Evolutionary conservation across 768 basidiomycete species (phyloP), one percentile per base, ranked within the genome.

Genomic region (Mycena epipterygia): DNA sequence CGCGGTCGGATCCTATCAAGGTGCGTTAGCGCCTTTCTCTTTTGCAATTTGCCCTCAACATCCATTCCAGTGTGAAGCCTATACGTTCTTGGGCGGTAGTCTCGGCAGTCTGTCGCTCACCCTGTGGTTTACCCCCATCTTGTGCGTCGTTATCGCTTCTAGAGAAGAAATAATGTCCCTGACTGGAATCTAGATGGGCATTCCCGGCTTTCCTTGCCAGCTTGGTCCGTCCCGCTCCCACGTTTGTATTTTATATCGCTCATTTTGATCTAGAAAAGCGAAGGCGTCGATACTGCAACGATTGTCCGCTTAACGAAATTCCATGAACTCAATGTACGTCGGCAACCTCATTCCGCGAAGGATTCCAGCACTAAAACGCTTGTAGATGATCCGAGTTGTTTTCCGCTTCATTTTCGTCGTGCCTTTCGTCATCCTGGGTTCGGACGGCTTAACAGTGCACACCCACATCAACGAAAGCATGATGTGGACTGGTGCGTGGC

Each of bases 271-370:
- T 73, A 94, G 92, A 87, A 86, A 75, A 74, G 73, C 19, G 87
- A 91, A 76, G 88, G 88, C 11, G 90, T 93, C 12, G 94, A 95
- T 60, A 84, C 74, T 21, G 83, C 74, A 33, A 93, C 91, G 3
- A 84, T 95, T 53, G 86, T 93, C 25, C 89, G 93, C 25, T 80
- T 96, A 57, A 91, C 91, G 39, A 95, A 91, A 71, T 95, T 93
- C 76, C 91, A 93, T 44, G 93, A 95, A 75, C 80, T 95, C 44
- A 96, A 96, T 73, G 94, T 95, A 71, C 39, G 93, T 81, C 8
- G 30, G 25, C 17, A 19, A 16, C 32, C 51, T 13, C 25, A 3
- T 66, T 35, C 7, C 21, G n/a, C 32, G 5, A 25, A 27, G 1
- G 33, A 30, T 19, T 23, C 12, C 19, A 16, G 29, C 42, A 32